phyloP scores from a whole-genome alignment of 2,329 filamentous ascomycete species.

The Didymella arachidicola region DNA sequence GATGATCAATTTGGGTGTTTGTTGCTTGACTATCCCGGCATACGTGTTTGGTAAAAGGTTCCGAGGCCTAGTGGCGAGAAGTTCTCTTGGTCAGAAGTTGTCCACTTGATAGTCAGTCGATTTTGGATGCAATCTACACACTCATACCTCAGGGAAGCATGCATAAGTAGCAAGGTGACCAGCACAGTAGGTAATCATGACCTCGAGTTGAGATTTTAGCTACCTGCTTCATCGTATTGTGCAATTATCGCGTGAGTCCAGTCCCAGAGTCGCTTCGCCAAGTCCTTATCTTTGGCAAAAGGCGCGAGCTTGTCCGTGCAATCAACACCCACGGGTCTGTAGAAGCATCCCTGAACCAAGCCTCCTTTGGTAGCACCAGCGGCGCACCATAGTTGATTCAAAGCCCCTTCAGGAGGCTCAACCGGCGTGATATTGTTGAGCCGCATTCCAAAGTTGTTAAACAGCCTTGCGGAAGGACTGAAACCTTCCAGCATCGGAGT shows the following conservation, averaged over 20 bases:
- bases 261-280: slow-evolving; percentile 26
- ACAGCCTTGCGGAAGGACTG: slow-evolving; percentile 22
- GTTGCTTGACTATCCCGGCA: slow-evolving; percentile 75
- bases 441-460: slow-evolving; percentile 20
- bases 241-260: slow-evolving; percentile 32
- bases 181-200: neutral
- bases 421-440: slow-evolving; percentile 4
- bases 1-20: slow-evolving; percentile 77
- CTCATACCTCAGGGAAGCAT: neutral
- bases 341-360: slow-evolving; percentile 51
- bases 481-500: slow-evolving; percentile 48
- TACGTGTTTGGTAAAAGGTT: slow-evolving; percentile 52
- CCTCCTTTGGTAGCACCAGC: slow-evolving; percentile 36
- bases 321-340: slow-evolving; percentile 35
- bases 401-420: slow-evolving; percentile 35
- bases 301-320: slow-evolving; percentile 18
- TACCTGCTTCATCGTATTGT: neutral
- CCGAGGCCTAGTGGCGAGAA: slow-evolving; percentile 39
- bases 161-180: neutral
- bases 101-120: slow-evolving; percentile 11
- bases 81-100: slow-evolving; percentile 30
- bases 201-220: neutral
- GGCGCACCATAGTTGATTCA: slow-evolving; percentile 51
- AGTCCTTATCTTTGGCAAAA: slow-evolving; percentile 16
- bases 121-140: neutral